Percentiles rank a stretch among this genome's conserved stretches.
These are phyloP conservation scores for Kwoniella shandongensis DNA, from an alignment of 768 basidiomycete genomes.

Conservation along the genomic window DNA sequence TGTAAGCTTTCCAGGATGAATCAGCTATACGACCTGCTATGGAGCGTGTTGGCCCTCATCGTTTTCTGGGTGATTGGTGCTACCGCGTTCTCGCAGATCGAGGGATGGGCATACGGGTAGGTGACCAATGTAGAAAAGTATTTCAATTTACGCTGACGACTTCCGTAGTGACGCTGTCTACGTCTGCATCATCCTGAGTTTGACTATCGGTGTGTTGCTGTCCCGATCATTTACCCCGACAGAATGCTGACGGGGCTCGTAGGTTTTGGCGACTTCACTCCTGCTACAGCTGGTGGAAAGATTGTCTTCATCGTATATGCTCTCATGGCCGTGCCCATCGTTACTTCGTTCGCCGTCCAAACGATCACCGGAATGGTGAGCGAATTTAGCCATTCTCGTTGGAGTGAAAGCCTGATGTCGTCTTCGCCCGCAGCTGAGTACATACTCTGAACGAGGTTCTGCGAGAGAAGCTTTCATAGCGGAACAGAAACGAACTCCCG, in stretches of 20 bases:
- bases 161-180: constrained; percentile 41
- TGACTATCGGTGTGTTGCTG: constrained; percentile 30
- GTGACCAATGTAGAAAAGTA: not conserved
- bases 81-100: constrained; percentile 48
- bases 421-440: constrained; percentile 29
- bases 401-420: not conserved
- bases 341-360: constrained; percentile 52
- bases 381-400: not conserved
- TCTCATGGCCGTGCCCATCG: constrained; percentile 52
- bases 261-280: constrained; percentile 52
- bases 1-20: constrained; percentile 24
- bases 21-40: constrained; percentile 47
- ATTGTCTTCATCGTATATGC: constrained; percentile 52
- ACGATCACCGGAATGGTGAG: constrained; percentile 46
- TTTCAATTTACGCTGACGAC: not conserved
- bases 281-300: constrained; percentile 37
- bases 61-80: constrained; percentile 53
- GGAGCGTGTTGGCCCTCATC: constrained; percentile 41
- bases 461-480: constrained; percentile 19
- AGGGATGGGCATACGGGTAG: constrained; percentile 51
- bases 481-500: constrained; percentile 11
- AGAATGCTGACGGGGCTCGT: constrained; percentile 11
- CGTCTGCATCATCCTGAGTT: constrained; percentile 41
- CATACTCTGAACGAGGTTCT: constrained; percentile 30
- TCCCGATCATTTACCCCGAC: not conserved